These are phyloP conservation scores for Bipolaris sorokiniana DNA, from an alignment of 2,329 filamentous ascomycete genomes.

Conservation along the genomic window DNA sequence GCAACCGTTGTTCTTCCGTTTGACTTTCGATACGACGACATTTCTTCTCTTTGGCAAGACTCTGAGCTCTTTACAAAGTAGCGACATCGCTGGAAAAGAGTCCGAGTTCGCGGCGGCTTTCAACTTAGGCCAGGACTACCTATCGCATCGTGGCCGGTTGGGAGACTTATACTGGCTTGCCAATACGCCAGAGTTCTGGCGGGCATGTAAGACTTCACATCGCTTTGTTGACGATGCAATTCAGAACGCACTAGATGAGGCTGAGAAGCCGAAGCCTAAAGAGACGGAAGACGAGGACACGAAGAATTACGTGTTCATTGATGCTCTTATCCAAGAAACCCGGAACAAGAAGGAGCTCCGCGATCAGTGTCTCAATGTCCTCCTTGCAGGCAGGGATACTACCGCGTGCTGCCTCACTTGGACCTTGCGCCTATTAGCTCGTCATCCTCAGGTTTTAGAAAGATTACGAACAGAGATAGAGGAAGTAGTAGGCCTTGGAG, in stretches of 20 bases:
- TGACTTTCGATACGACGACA: slow-evolving; percentile 47
- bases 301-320: slow-evolving; percentile 75
- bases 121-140: slow-evolving; percentile 21
- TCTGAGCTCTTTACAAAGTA: slow-evolving; percentile 28
- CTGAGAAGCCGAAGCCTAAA: slow-evolving; percentile 11
- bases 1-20: slow-evolving; percentile 48
- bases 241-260: slow-evolving; percentile 28
- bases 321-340: slow-evolving; percentile 79
- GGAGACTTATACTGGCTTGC: slow-evolving; percentile 41
- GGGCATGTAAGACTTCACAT: slow-evolving; percentile 23
- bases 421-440: slow-evolving; percentile 59
- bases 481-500: slow-evolving; percentile 30
- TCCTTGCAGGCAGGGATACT: slow-evolving; percentile 87
- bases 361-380: slow-evolving; percentile 79
- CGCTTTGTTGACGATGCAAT: slow-evolving; percentile 23
- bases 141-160: slow-evolving; percentile 21
- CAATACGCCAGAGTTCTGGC: slow-evolving; percentile 21
- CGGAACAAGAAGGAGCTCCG: slow-evolving; percentile 70
- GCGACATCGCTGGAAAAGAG: slow-evolving; percentile 18
- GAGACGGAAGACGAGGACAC: slow-evolving; percentile 21
- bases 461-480: slow-evolving; percentile 42
- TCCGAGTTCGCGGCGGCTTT: slow-evolving; percentile 28
- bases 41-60: slow-evolving; percentile 47
- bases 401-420: slow-evolving; percentile 81
- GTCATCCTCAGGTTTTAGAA: slow-evolving; percentile 41